These are phyloP conservation scores for Dryas integrifolia DNA, from an alignment of 331 rosid species.

Conservation along the genomic window DNA sequence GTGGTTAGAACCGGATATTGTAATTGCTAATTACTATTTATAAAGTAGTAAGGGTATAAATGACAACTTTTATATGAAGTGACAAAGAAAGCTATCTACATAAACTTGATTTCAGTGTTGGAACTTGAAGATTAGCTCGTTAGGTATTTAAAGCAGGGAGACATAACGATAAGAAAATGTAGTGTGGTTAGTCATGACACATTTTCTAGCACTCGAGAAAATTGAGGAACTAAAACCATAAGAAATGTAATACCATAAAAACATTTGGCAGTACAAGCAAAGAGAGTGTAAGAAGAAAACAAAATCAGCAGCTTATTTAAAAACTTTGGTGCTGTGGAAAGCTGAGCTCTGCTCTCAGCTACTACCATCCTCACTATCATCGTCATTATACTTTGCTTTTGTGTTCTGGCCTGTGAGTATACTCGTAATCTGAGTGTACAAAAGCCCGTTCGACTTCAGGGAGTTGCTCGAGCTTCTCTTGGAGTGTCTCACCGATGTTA, in stretches of 20 bases:
- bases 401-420: slow-evolving; percentile 65
- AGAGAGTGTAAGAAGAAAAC: neutral
- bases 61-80: no score
- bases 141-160: no score
- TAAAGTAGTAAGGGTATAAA: no score
- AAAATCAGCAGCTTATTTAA: neutral
- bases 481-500: slow-evolving; percentile 75
- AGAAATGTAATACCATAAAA: neutral
- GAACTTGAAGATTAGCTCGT: no score
- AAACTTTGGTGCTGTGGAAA: slow-evolving; percentile 9
- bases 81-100: no score
- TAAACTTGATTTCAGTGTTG: no score
- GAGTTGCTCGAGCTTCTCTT: slow-evolving; percentile 68
- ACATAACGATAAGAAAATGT: no score
- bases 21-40: no score
- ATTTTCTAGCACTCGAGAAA: no score
- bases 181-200: no score
- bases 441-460: slow-evolving; percentile 71
- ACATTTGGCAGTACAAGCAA: neutral
- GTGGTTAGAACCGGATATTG: no score
- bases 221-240: neutral
- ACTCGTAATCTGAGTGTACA: slow-evolving; percentile 67
- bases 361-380: neutral
- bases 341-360: neutral
- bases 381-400: slow-evolving; percentile 37